These are phyloP conservation scores for Rhazya stricta DNA, from an alignment of 257 asterid species.

Conservation along the genomic window DNA sequence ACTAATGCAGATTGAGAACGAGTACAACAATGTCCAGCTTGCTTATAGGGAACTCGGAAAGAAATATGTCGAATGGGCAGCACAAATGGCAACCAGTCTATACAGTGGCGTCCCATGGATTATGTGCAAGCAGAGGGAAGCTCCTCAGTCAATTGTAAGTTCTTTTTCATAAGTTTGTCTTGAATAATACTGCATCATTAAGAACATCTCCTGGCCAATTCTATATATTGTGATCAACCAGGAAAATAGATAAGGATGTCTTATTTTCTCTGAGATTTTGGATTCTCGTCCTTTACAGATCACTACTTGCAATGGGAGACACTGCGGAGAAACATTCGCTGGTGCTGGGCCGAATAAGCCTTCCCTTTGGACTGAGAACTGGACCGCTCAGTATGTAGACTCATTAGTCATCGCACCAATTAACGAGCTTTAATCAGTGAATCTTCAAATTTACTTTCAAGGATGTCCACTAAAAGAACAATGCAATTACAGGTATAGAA, in stretches of 20 bases:
- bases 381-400: slow-evolving; percentile 89
- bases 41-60: slow-evolving; percentile 61
- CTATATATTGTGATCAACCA: background rate
- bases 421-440: background rate
- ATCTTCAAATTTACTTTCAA: background rate
- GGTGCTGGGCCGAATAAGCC: slow-evolving; percentile 93
- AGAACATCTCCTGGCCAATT: background rate
- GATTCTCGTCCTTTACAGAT: slow-evolving; percentile 36
- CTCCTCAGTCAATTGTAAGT: slow-evolving; percentile 61
- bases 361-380: slow-evolving; percentile 89
- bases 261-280: background rate
- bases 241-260: background rate
- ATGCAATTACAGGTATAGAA: slow-evolving; percentile 52
- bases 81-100: slow-evolving; percentile 58
- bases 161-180: background rate
- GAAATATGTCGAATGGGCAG: slow-evolving; percentile 80
- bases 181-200: background rate
- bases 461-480: background rate
- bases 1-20: slow-evolving; percentile 65
- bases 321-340: slow-evolving; percentile 77
- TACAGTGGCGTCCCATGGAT: slow-evolving; percentile 71
- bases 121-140: slow-evolving; percentile 93
- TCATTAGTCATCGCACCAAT: background rate
- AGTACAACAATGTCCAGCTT: slow-evolving; percentile 69
- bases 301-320: slow-evolving; percentile 90